A percentile compares a stretch with the other conserved stretches of the same genome.
These are phyloP conservation scores for Gentiana straminea DNA, from an alignment of 257 asterid genomes.

Conservation along the genomic window DNA sequence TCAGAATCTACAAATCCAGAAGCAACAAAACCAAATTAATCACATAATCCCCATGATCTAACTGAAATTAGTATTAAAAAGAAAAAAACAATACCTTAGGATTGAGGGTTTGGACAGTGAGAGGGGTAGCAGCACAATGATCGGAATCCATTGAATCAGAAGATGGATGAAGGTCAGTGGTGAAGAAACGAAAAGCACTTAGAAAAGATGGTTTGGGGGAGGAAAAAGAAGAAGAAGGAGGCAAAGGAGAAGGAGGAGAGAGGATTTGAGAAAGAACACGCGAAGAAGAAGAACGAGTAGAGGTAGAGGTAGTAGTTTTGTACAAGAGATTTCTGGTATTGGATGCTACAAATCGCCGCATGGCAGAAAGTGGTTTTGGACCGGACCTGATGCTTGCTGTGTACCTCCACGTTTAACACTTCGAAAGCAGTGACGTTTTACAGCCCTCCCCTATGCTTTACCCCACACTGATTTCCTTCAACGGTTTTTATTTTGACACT, in stretches of 20 bases:
- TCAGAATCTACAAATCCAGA: neutral
- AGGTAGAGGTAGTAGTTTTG: constrained; percentile 1
- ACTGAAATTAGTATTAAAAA: too few species aligned
- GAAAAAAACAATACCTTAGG: constrained; percentile 6
- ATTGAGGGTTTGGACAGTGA: constrained; percentile 21
- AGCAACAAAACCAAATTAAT: neutral
- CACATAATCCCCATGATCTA: too few species aligned
- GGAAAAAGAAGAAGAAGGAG: constrained; percentile 8
- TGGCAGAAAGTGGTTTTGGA: neutral
- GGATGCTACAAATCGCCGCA: constrained; percentile 65
- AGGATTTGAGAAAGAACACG: neutral
- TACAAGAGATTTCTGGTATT: constrained; percentile 26
- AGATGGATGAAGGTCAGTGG: constrained; percentile 11
- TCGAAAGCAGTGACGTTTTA: neutral
- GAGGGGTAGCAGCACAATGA: constrained; percentile 25
- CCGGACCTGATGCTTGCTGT: neutral
- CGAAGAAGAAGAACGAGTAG: neutral
- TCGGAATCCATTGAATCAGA: constrained; percentile 33
- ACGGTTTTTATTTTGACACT: neutral
- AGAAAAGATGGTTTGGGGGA: neutral
- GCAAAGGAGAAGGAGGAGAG: constrained; percentile 15
- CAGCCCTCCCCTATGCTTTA: neutral
- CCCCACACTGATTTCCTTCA: too few species aligned
- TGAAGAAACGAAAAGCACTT: constrained; percentile 15
- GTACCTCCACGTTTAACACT: neutral